Base-by-base conservation (phyloP, 345 rosid species). In the Raphanus raphanistrum region DNA sequence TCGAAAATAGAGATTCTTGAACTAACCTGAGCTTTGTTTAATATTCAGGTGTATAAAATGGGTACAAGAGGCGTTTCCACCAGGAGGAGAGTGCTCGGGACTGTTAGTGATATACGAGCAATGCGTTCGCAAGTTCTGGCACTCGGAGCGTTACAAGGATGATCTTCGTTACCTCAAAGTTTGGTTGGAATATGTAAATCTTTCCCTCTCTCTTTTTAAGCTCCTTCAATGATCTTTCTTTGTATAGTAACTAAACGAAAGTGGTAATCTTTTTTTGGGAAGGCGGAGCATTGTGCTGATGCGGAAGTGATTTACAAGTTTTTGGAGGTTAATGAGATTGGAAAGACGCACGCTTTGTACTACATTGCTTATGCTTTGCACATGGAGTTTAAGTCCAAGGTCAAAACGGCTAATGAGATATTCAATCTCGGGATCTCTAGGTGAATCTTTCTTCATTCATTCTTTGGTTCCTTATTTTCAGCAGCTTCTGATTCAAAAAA, bases 161-260 rank as follows among this genome's bases (percentile, higher is more conserved):
- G 99, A 95, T 81, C 88, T 90, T 33, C 98, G 99, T 62, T 95
- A 92, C 79, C 97, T 92, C 74, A 94, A 92, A 90, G 85, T 92
- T 25, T 94, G 98, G 99, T 79, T 95, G 72, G 97, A 95, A 90
- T 95, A 95, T 78, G 99, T 95, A 77, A 70, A 8, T 35, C 10
- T 89, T 74, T 65, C 66, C 70, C 35, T 45, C 2, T 48, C 15
- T 48, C 3, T 48, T 26, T 16, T 57, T 3, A 4, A 8, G 16
- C 32, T 41, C 3, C 27, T 76, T 73, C 54, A 70, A 26, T 9
- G 21, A 60, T 32, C 0, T 10, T 35, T 59, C 10, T 9, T 76
- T 41, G 3, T 41, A 0, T 33, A 48, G 54, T 32, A 13, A 13
- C 16, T 66, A 55, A 32, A 54, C 5, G 16, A 6, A 60, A 26